A percentile compares a stretch with the other conserved stretches of the same genome.
These are phyloP conservation scores for Tetratostichococcus sp. DNA, from an alignment of 139 green algal genomes.

Conservation along the genomic window DNA sequence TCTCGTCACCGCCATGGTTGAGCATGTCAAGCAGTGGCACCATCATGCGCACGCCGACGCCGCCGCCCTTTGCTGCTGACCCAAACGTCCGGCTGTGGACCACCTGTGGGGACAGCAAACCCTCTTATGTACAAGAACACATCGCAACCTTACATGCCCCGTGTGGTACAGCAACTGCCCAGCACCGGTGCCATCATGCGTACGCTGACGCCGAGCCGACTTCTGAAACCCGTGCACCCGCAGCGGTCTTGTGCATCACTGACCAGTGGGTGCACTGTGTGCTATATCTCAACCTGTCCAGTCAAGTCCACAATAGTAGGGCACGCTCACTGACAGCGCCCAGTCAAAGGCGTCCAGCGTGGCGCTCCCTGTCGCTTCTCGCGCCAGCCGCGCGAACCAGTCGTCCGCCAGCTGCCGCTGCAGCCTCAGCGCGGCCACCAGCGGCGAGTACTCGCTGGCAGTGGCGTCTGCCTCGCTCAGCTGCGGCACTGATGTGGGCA, in stretches of 20 bases:
- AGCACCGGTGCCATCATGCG: constrained; percentile 66
- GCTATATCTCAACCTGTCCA: too few species aligned
- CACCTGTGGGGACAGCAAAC: constrained; percentile 29
- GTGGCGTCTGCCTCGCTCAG: constrained; percentile 42
- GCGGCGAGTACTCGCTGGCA: constrained; percentile 40
- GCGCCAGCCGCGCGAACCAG: constrained; percentile 6
- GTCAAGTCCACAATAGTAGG: too few species aligned
- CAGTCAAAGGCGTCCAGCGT: constrained; percentile 47
- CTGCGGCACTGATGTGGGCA: constrained; percentile 44
- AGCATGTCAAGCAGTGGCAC: constrained; percentile 72
- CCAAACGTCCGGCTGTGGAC: constrained; percentile 76
- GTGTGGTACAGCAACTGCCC: constrained; percentile 86
- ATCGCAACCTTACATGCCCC: too few species aligned
- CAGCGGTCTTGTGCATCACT: too few species aligned
- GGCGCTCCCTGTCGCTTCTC: constrained; percentile 25
- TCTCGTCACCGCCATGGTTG: constrained; percentile 73
- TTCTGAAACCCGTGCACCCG: too few species aligned
- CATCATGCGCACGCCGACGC: constrained; percentile 70
- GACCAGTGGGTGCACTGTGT: too few species aligned
- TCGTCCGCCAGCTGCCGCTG: constrained; percentile 33
- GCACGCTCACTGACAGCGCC: constrained; percentile 61
- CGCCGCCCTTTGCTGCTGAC: constrained; percentile 42
- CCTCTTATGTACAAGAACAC: too few species aligned
- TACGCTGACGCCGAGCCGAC: constrained; percentile 63
- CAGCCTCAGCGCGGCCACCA: constrained; percentile 17